Evolutionary conservation across 306 rosid species (phyloP).

Genomic region (Fragaria ananassa): DNA sequence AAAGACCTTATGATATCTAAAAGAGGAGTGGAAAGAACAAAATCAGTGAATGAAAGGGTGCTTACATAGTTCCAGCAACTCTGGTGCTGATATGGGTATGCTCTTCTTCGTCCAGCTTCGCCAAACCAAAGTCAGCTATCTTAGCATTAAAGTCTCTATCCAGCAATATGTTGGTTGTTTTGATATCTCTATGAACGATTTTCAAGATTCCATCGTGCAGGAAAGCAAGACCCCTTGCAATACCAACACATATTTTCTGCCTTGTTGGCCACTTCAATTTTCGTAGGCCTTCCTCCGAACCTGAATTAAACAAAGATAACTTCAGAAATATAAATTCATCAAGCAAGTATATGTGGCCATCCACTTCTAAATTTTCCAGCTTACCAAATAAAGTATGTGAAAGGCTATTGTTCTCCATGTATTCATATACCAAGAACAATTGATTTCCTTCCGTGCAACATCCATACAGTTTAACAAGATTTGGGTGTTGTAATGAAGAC

Average conservation of each 20-base stretch:
- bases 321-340: not conserved
- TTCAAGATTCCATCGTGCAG: slow-evolving; percentile 51
- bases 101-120: slow-evolving; percentile 58
- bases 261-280: slow-evolving; percentile 55
- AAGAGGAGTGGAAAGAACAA: not conserved
- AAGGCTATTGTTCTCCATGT: slow-evolving; percentile 10
- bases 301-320: not conserved
- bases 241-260: slow-evolving; percentile 55
- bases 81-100: slow-evolving; percentile 58
- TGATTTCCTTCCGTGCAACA: slow-evolving; percentile 9
- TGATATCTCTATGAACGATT: slow-evolving; percentile 53
- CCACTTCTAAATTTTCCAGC: not conserved
- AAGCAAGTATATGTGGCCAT: not conserved
- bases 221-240: slow-evolving; percentile 57
- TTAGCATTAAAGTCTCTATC: slow-evolving; percentile 55
- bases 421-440: not conserved
- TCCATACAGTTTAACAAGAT: slow-evolving; percentile 22
- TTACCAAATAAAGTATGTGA: slow-evolving; percentile 2
- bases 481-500: slow-evolving; percentile 27
- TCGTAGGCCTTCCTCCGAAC: slow-evolving; percentile 8
- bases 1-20: not conserved
- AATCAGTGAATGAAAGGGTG: slow-evolving; percentile 3
- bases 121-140: slow-evolving; percentile 77
- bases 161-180: slow-evolving; percentile 42
- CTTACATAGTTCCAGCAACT: slow-evolving; percentile 66